phyloP scores from a whole-genome alignment of 768 basidiomycete species.

The Serendipita sp. region DNA sequence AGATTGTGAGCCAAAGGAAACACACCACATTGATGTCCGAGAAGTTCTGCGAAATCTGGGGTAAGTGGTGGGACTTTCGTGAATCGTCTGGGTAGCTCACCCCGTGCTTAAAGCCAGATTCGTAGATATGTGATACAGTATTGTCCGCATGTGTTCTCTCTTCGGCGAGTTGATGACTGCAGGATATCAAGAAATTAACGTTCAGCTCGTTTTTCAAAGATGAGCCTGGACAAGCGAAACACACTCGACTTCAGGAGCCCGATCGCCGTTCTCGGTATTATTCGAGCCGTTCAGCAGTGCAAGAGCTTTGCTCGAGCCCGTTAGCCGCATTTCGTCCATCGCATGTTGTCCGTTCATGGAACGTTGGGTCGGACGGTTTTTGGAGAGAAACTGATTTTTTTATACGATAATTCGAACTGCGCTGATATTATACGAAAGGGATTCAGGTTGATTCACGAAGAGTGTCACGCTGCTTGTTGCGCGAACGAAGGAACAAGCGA shows the following conservation, averaged over 20 bases:
- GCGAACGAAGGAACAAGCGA: too few relatives aligned
- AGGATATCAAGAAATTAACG: background rate
- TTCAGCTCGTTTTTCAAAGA: background rate
- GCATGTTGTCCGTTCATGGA: constrained; percentile 2
- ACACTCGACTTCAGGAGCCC: background rate
- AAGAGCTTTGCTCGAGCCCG: constrained; percentile 5
- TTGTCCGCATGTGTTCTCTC: background rate
- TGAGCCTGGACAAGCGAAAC: background rate
- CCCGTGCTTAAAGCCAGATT: background rate
- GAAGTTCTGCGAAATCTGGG: background rate
- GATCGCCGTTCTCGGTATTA: background rate
- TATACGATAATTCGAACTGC: too few relatives aligned
- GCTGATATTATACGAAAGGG: too few relatives aligned
- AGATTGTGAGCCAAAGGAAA: background rate
- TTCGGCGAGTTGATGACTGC: background rate
- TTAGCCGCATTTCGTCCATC: background rate
- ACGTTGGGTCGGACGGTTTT: background rate
- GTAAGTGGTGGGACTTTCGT: background rate
- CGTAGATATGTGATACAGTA: constrained; percentile 2
- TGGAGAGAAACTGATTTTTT: background rate
- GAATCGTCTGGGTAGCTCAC: background rate
- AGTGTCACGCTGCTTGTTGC: too few relatives aligned
- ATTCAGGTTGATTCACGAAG: too few relatives aligned
- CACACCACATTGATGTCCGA: constrained; percentile 5
- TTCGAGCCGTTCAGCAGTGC: background rate